These are phyloP conservation scores for Blastobotrys terrestris DNA, from an alignment of 805 yeast species.

Conservation along the genomic window DNA sequence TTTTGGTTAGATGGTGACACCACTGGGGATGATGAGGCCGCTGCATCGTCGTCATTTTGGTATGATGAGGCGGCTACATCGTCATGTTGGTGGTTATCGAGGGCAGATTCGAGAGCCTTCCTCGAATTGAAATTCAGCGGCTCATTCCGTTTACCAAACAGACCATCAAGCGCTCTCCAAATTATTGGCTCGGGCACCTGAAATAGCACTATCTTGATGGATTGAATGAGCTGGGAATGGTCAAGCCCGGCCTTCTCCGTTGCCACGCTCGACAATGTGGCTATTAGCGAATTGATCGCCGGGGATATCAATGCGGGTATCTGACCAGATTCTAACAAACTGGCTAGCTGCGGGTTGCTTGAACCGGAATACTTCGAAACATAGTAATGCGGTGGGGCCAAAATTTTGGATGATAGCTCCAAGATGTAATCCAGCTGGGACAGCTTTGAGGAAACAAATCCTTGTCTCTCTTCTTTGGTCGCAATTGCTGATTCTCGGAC, in stretches of 20 bases:
- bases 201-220: conserved; percentile 7
- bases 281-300: conserved; percentile 9
- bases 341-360: conserved; percentile 3
- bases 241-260: background rate
- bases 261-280: background rate
- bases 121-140: conserved; percentile 5
- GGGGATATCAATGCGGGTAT: conserved; percentile 14
- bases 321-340: conserved; percentile 4
- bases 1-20: too few species aligned
- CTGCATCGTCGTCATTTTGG: too few species aligned
- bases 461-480: conserved; percentile 6
- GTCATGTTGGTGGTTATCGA: background rate
- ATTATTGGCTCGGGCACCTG: conserved; percentile 13
- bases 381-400: conserved; percentile 9
- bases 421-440: conserved; percentile 8
- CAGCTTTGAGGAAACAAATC: conserved; percentile 7
- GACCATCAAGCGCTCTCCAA: conserved; percentile 14
- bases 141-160: conserved; percentile 10
- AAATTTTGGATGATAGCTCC: conserved; percentile 11
- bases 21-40: too few species aligned
- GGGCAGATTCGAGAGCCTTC: background rate
- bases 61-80: too few species aligned
- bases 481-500: conserved; percentile 8
- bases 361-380: conserved; percentile 4
- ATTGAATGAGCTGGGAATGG: conserved; percentile 1